Percentiles rank a stretch among this genome's conserved stretches.
Conservation (phyloP, 148 eudicot species). For the Chenopodium album region DNA sequence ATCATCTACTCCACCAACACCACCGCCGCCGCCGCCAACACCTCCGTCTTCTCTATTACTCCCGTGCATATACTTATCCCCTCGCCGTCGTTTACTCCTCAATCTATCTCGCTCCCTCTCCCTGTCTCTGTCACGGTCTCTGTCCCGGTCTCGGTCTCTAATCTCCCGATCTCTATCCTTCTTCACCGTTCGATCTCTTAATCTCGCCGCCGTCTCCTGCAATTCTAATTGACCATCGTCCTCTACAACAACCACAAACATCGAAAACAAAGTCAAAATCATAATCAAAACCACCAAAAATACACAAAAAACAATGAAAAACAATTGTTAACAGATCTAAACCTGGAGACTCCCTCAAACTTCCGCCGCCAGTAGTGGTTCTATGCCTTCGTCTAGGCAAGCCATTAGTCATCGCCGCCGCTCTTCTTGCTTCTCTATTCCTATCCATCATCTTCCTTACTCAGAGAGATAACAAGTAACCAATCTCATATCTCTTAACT, state of each 20-base stretch:
- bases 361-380: constrained; percentile 32
- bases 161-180: constrained; percentile 53
- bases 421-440: constrained; percentile 69
- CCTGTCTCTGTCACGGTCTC: constrained; percentile 25
- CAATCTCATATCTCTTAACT: constrained; percentile 8
- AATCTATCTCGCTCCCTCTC: constrained; percentile 34
- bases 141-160: constrained; percentile 32
- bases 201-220: constrained; percentile 52
- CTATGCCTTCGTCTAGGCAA: constrained; percentile 57
- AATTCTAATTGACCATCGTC: constrained; percentile 62
- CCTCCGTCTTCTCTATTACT: constrained; percentile 39
- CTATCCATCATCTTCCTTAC: constrained; percentile 59
- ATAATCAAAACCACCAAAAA: not conserved
- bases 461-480: not conserved
- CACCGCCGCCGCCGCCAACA: constrained; percentile 27
- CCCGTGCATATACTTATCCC: constrained; percentile 47
- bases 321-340: not conserved
- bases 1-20: constrained; percentile 46
- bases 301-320: not conserved
- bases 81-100: constrained; percentile 54
- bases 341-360: constrained; percentile 80
- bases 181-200: constrained; percentile 57
- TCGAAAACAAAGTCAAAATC: not conserved
- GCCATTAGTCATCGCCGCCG: constrained; percentile 54
- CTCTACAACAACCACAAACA: constrained; percentile 45